These are phyloP conservation scores for Emmonsiellopsis sp. DNA, from an alignment of 2,329 filamentous ascomycete species.

Conservation along the genomic window DNA sequence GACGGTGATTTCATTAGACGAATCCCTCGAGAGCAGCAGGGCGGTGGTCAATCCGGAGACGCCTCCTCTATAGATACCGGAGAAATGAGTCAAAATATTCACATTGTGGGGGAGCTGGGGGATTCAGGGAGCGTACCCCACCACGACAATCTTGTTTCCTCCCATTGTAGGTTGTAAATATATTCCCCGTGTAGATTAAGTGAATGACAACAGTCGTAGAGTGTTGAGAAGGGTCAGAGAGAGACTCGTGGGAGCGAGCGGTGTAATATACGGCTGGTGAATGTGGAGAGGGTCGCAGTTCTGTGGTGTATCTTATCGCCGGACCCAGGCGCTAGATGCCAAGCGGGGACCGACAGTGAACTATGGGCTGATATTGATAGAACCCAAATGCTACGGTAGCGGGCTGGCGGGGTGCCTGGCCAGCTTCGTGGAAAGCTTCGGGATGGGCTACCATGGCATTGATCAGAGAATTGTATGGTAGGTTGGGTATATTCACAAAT, in stretches of 20 bases:
- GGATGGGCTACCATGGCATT: too few relatives aligned
- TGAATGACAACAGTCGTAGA: not conserved
- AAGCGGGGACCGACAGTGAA: not conserved
- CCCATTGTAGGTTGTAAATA: constrained; percentile 16
- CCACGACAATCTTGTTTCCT: constrained; percentile 28
- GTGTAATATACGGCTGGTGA: not conserved
- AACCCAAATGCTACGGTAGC: too few relatives aligned
- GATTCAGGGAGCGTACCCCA: constrained; percentile 23
- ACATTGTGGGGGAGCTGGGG: not conserved
- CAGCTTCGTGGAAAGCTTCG: too few relatives aligned
- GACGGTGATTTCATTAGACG: constrained; percentile 54
- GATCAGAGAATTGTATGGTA: too few relatives aligned
- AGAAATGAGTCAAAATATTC: not conserved
- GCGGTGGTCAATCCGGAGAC: constrained; percentile 59
- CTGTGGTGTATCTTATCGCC: not conserved
- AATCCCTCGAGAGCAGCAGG: constrained; percentile 49
- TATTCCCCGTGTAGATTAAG: not conserved
- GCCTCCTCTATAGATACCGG: constrained; percentile 43
- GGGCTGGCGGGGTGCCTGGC: too few relatives aligned
- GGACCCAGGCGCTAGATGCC: not conserved
- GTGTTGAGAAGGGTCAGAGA: not conserved
- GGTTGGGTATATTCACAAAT: too few relatives aligned
- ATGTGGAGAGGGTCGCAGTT: not conserved
- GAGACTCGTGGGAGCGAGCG: not conserved
- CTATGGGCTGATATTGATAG: too few relatives aligned